Conservation (phyloP, 2,329 filamentous ascomycete genomes). For the Hypoxylon sp. region DNA sequence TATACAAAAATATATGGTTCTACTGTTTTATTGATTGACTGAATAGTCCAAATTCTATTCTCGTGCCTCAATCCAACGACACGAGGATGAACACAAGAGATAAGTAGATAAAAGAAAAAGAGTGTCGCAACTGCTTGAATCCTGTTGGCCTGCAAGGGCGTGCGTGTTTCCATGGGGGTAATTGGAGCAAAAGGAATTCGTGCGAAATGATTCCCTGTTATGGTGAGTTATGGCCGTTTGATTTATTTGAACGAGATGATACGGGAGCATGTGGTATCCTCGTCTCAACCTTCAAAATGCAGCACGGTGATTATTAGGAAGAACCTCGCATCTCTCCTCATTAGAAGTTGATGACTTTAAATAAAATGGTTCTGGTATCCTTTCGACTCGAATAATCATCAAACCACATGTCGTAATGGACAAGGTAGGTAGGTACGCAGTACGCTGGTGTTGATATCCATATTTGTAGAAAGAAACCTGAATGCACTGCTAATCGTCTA, state of each 20-base stretch:
- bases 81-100: neutral
- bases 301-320: neutral
- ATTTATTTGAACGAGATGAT: neutral
- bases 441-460: conserved; percentile 12
- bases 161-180: neutral
- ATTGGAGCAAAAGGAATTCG: neutral
- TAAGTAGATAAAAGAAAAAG: neutral
- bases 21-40: no score
- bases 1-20: neutral
- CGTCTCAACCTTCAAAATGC: conserved; percentile 9
- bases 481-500: conserved; percentile 37
- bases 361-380: neutral
- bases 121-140: neutral
- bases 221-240: no score
- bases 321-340: neutral
- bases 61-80: neutral
- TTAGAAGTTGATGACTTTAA: conserved; percentile 1
- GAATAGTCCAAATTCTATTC: neutral
- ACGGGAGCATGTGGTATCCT: conserved; percentile 12
- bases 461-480: conserved; percentile 12
- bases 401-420: conserved; percentile 11
- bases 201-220: neutral
- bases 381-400: conserved; percentile 17
- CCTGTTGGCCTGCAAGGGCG: neutral
- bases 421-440: neutral